Conservation (phyloP, 768 basidiomycete species). For the Leccinum broughii region DNA sequence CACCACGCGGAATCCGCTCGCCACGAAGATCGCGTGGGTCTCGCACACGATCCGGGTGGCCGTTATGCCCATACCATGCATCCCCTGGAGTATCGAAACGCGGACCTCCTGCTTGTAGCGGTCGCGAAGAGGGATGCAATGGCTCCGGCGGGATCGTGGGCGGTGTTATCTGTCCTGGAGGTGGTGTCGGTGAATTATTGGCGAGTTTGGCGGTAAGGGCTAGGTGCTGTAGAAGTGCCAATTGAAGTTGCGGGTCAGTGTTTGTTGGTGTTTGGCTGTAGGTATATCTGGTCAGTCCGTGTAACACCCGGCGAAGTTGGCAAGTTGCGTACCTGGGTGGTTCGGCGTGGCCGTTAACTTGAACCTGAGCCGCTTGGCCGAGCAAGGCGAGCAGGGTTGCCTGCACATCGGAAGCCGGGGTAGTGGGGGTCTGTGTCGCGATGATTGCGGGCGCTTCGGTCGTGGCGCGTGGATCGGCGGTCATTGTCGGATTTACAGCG, state of each 20-base stretch:
- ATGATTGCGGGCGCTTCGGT: conserved; percentile 31
- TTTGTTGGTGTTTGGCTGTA: conserved; percentile 67
- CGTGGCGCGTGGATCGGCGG: conserved; percentile 41
- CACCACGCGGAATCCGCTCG: conserved; percentile 53
- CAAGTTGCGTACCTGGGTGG: conserved; percentile 37
- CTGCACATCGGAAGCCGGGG: conserved; percentile 43
- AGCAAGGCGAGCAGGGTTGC: conserved; percentile 69
- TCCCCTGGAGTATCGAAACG: conserved; percentile 40
- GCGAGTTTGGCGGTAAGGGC: conserved; percentile 55
- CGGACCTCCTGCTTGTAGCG: conserved; percentile 6
- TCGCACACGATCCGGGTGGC: conserved; percentile 44
- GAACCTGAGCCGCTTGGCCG: conserved; percentile 61
- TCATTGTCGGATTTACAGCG: conserved; percentile 39
- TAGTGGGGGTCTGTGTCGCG: conserved; percentile 29
- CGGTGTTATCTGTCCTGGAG: conserved; percentile 30
- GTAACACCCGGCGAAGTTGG: neutral
- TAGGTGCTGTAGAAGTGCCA: conserved; percentile 77
- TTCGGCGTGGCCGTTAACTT: conserved; percentile 36
- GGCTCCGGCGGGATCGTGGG: conserved; percentile 25
- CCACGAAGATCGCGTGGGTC: conserved; percentile 50
- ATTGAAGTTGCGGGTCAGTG: conserved; percentile 49
- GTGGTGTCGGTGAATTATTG: conserved; percentile 30
- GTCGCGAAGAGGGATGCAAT: conserved; percentile 11
- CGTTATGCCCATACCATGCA: conserved; percentile 35
- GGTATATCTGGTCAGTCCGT: conserved; percentile 5